Evolutionary conservation across 2,329 filamentous ascomycete genomes (phyloP), one percentile per base, ranked within the genome.

Genomic region (Monosporascus sp.): DNA sequence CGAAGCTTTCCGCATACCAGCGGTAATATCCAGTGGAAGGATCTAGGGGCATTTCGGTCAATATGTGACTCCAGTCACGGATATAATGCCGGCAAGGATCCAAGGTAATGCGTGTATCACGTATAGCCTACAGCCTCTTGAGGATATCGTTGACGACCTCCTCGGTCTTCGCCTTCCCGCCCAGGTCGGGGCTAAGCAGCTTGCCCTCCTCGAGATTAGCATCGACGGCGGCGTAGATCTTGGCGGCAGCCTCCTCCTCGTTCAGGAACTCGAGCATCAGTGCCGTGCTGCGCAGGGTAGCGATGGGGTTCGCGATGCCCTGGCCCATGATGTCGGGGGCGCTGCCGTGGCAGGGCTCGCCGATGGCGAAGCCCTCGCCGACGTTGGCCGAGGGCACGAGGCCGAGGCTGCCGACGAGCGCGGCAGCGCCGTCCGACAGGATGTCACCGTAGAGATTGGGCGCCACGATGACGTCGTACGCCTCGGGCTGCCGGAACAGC

Each of bases 371-470:
- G 44, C 82, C 82, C 71, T 96, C 89, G 60, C 94, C 92, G 11
- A 99, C 94, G 70, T 99, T 99, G 62, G 94, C 94, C 62, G 85
- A 90, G 46, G 94, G 94, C 1, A 99, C 94, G 39, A 99, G 84
- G 60, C 94, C 94, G 38, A 99, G 78, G 52, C 86, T 91, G 46
- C 93, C 94, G 27, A 97, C 93, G 31, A 97, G 84, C 2, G 94
- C 94, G 25, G 94, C 94, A 49, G 94, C 93, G 60, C 91, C 93
- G 71, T 99, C 94, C 2, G 91, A 96, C 39, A 99, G 80, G 62
- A 99, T 94, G 72, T 99, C 94, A 61, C 94, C 94, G 75, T 99
- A 97, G 56, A 99, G 82, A 76, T 97, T 97, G 50, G 93, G 94
- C 8, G 93, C 94, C 47, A 99, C 94, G 63, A 99, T 96, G 61